Base-by-base conservation (phyloP, 2,329 filamentous ascomycete genomes). In the Dothistroma septosporum region DNA sequence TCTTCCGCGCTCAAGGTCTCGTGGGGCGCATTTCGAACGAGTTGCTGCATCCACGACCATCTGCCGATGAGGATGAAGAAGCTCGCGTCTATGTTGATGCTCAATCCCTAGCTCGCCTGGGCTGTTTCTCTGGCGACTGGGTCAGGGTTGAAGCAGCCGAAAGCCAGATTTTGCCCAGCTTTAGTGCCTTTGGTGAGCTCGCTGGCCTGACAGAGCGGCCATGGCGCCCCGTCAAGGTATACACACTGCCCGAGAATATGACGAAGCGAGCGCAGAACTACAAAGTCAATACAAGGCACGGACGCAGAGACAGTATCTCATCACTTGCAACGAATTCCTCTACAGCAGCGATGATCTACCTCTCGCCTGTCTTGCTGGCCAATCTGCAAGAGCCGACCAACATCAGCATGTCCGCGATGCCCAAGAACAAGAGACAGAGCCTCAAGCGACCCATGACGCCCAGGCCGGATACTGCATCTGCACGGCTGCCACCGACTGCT, bases 91-190 rank as follows among this genome's bases (percentile, higher is more conserved):
- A 93, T 70, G 92, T 99, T 5, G 92, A 97, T 69, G 88, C 95
- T 8, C 87, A 85, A 60, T 90, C 91, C 1, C 77, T 99, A 21
- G 88, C 91, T 14, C 92, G 92, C 68, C 88, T 99, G 57, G 92
- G 93, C 16, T 97, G 93, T 75, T 99, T 99, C 73, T 97, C 93
- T 0, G 94, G 94, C 32, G 94, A 99, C 72, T 99, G 94, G 94
- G 91, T 96, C 11, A 87, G 89, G 22, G 81, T 97, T 11, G 91
- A 96, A 76, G 82, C 85, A 6, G 84, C 90, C 0, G 83, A 89
- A 66, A 90, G 92, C 71, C 89, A 90, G 61, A 88, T 84, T 22
- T 78, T 80, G 16, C 88, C 85, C 73, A 89, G 82, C 19, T 85
- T 85, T 66, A 89, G 83, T 55, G 87, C 87, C 1, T 79, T 91